Evolutionary conservation across 345 rosid species (phyloP), one percentile per base, ranked within the genome.

Genomic region (Eucalyptus rudis): DNA sequence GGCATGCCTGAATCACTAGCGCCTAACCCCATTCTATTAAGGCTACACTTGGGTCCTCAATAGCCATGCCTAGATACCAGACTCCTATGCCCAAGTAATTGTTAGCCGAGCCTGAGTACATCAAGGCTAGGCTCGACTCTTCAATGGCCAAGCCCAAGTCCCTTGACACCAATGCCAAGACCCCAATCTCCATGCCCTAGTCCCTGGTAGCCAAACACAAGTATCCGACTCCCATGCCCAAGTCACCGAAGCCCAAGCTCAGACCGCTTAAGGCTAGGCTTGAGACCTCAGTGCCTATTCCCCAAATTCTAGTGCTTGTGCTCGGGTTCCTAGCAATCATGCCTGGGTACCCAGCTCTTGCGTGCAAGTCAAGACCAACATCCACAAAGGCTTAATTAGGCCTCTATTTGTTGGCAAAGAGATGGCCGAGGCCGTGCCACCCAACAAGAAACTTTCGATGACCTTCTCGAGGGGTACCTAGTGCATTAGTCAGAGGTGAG

Each of bases 171-270:
- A 31, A 66, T 66, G 17, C 22, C 12, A 66, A 16, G 22, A 16
- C 22, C 40, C 20, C 6, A 1, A 16, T 66, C 43, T 3, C 40
- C 79, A 31, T 66, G 3, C 43, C 79, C 3, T 4, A 0, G 10
- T 64, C 2, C 22, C 0, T 4, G 0, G 19, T 0, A 31, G 1
- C 22, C 19, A 5, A 31, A 10, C 1, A 0, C 2, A 4, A 4
- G 22, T 66, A 66, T 1, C 10, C 1, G 1, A 0, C 11, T 31
- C 79, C 0, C 6, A 14, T 66, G 40, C 20, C 20, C 11, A 14
- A 66, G 76, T 15, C 76, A 7, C 5, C 40, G 0, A 7, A n/a
- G 36, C 40, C 4, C 36, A 13, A 64, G 20, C 40, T 13, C 36
- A 8, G 0, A 6, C n/a, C 5, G 4, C 76, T n/a, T 4, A 8